A percentile compares a stretch with the other conserved stretches of the same genome.
Conservation (phyloP, 352 stramenopile species). For the Phytophthora citrophthora region DNA sequence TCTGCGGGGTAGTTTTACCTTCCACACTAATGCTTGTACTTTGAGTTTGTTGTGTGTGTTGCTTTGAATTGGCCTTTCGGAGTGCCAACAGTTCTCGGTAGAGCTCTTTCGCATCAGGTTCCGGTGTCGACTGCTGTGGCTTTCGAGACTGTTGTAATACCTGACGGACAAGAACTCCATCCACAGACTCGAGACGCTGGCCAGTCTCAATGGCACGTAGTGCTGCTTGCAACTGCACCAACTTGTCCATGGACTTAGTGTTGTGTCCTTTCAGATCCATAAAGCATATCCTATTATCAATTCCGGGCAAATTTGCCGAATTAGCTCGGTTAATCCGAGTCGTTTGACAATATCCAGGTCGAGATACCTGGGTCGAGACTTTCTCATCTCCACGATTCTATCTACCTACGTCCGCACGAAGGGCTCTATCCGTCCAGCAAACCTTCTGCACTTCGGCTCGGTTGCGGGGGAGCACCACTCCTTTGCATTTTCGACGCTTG, state of each 20-base stretch:
- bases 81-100: slow-evolving; percentile 53
- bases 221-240: slow-evolving; percentile 51
- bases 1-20: not conserved
- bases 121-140: not conserved
- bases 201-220: slow-evolving; percentile 67
- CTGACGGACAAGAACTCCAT: slow-evolving; percentile 57
- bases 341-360: too few species aligned
- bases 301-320: too few species aligned
- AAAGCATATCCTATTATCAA: slow-evolving; percentile 1
- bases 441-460: too few species aligned
- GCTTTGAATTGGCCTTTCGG: slow-evolving; percentile 25
- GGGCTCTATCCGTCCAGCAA: too few species aligned
- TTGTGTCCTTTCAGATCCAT: slow-evolving; percentile 9
- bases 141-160: slow-evolving; percentile 43
- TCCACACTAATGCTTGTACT: not conserved
- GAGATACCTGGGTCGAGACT: too few species aligned
- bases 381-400: too few species aligned
- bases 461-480: too few species aligned
- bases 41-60: slow-evolving; percentile 8
- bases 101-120: slow-evolving; percentile 40
- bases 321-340: too few species aligned
- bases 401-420: too few species aligned
- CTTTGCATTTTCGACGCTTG: too few species aligned
- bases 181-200: slow-evolving; percentile 50
- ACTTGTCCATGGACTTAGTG: slow-evolving; percentile 28